Evolutionary conservation across 805 yeast genomes (phyloP).

Genomic region (Ogataea kodamae): DNA sequence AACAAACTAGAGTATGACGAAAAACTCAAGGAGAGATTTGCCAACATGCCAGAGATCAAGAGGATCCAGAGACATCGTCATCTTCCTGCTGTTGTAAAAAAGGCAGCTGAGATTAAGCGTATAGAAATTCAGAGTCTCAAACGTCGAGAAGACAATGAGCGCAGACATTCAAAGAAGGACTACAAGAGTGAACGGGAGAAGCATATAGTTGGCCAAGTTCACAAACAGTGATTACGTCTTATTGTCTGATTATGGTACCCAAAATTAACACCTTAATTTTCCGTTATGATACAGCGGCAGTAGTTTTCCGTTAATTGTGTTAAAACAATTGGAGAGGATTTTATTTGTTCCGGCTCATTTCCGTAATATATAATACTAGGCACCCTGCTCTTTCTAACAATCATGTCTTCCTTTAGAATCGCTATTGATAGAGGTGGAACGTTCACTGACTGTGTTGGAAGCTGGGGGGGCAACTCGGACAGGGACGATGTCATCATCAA

Average conservation of each 20-base stretch:
- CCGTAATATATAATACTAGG: too few species aligned
- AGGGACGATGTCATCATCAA: constrained; percentile 68
- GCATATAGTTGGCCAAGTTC: constrained; percentile 81
- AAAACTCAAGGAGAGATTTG: constrained; percentile 86
- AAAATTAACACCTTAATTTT: too few species aligned
- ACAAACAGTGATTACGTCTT: constrained; percentile 40
- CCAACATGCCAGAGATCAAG: constrained; percentile 93
- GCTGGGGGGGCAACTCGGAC: constrained; percentile 45
- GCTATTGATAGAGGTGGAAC: constrained; percentile 80
- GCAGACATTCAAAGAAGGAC: constrained; percentile 69
- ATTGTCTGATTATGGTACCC: too few species aligned
- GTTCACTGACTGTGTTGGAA: constrained; percentile 72
- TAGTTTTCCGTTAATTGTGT: constrained; percentile 6
- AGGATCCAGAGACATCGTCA: constrained; percentile 91
- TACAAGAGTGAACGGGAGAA: constrained; percentile 73
- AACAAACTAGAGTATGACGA: constrained; percentile 85
- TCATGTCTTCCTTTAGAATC: constrained; percentile 32
- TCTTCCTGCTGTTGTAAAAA: constrained; percentile 81
- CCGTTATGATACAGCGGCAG: too few species aligned
- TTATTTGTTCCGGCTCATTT: too few species aligned
- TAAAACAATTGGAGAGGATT: background rate
- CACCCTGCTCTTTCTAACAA: background rate
- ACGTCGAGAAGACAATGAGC: constrained; percentile 77
- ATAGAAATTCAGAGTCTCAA: constrained; percentile 70
- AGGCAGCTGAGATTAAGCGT: constrained; percentile 81